Base-by-base conservation (phyloP, 805 yeast genomes). In the Scheffersomyces stipitis region DNA sequence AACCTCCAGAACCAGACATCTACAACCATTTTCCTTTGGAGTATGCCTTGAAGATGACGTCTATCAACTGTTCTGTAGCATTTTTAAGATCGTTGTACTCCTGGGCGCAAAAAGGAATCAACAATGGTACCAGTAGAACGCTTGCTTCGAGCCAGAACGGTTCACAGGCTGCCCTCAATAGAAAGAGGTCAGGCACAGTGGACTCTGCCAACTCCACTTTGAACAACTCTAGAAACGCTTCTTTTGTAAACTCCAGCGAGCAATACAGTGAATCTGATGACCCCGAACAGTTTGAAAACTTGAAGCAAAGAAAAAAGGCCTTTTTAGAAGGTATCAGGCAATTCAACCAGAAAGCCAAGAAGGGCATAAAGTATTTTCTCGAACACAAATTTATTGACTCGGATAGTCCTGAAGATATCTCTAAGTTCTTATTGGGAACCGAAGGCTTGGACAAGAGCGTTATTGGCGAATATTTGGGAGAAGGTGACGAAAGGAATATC, bases 381-480 rank as follows among this genome's bases (percentile, higher is more conserved):
- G 74, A 70, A 15, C 72, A 80, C 34, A 81, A 82, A 0, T 85
- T 93, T 52, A 70, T 95, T 30, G 52, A 61, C 8, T 69, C 78
- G 16, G 74, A 76, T 28, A 71, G 76, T 1, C 89, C 97, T 1
- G 54, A 52, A 4, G 80, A 78, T 6, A 78, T 93, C 45, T 98
- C 97, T 0, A 56, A 64, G 39, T 88, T 93, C 60, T 64, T 93
- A 36, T 61, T 87, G 31, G 66, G 63, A 15, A 83, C 83, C 3
- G 88, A 81, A 28, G 86, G 91, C 0, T 67, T 93, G 36, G 96
- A 89, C 55, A 84, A 90, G 56, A 74, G 90, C 0, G 78, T 78
- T 5, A 73, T 95, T 39, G 99, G 99, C 36, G 98, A 91, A 52
- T 93, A 73, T 56, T 67, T 93, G 41, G 99, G 99, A 36, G 96